Conservation (phyloP, 352 stramenopile genomes). For the Phytophthora chlamydospora region DNA sequence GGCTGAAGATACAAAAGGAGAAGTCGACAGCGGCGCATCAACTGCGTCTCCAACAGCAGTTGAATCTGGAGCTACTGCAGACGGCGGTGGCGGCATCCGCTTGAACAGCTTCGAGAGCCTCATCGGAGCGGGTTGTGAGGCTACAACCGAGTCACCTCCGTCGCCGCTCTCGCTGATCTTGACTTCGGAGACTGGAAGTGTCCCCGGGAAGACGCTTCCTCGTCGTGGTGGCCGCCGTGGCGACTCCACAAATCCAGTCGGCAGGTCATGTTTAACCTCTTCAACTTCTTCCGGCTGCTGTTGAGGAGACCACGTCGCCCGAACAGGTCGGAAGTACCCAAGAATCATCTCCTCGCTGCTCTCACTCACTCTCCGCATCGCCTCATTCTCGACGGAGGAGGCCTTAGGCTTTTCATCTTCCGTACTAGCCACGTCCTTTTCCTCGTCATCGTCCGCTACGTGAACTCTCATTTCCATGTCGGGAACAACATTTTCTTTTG, state of each 20-base stretch:
- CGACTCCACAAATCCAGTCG: not conserved
- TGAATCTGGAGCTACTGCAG: not conserved
- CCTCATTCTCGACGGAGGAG: conserved; percentile 9
- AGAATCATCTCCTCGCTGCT: conserved; percentile 45
- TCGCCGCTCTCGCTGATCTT: conserved; percentile 5
- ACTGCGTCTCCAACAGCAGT: not conserved
- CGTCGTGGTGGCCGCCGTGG: conserved; percentile 1
- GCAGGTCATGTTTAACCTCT: conserved; percentile 1
- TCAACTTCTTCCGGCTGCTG: conserved; percentile 3
- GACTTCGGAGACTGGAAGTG: not conserved
- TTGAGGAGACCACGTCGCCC: conserved; percentile 1
- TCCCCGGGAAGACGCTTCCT: not conserved
- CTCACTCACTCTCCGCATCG: conserved; percentile 11
- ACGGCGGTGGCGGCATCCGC: conserved; percentile 1
- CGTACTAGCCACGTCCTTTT: not conserved
- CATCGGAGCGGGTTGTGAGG: conserved; percentile 6
- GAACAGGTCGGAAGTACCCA: conserved; percentile 41
- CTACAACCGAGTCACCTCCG: not conserved
- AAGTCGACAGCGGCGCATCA: not conserved
- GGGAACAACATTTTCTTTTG: not conserved
- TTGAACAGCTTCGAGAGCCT: conserved; percentile 28
- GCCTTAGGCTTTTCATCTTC: not conserved
- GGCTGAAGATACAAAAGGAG: not conserved
- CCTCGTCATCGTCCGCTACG: not conserved
- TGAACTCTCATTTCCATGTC: not conserved